These are phyloP conservation scores for Hapsidospora chrysogenum DNA, from an alignment of 495 filamentous ascomycete species.

Conservation along the genomic window DNA sequence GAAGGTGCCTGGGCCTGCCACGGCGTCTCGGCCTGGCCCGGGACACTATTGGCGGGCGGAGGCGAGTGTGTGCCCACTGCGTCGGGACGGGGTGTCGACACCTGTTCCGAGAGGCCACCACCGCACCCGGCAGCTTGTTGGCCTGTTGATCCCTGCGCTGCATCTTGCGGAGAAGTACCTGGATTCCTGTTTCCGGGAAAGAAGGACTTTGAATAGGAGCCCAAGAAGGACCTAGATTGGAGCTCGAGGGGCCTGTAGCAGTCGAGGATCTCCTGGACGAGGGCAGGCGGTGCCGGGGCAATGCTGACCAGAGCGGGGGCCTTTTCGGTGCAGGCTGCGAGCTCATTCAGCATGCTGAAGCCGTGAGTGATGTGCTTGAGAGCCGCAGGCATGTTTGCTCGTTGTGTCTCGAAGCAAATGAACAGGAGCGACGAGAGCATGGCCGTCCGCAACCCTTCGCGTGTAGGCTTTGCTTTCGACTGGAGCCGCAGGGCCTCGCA, in stretches of 20 bases:
- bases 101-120: neutral
- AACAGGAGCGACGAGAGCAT: conserved; percentile 3
- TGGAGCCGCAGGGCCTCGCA: conserved; percentile 1
- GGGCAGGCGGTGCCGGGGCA: conserved; percentile 1
- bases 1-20: neutral
- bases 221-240: conserved; percentile 3
- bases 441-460: neutral
- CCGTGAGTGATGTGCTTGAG: conserved; percentile 4
- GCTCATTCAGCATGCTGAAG: conserved; percentile 3
- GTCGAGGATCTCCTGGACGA: conserved; percentile 2
- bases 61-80: neutral
- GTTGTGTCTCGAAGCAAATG: conserved; percentile 3
- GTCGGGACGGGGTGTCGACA: neutral
- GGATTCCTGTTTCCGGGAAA: neutral
- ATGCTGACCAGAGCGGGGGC: conserved; percentile 2
- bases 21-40: neutral
- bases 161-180: neutral
- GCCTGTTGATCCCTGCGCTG: neutral
- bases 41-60: neutral
- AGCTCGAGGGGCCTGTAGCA: conserved; percentile 3
- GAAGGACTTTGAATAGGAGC: conserved; percentile 2
- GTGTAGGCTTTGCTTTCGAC: neutral
- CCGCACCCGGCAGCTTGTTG: too few relatives aligned
- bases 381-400: conserved; percentile 1
- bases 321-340: conserved; percentile 3